These are phyloP conservation scores for Pleodorina starrii DNA, from an alignment of 139 green algal genomes.

Conservation along the genomic window DNA sequence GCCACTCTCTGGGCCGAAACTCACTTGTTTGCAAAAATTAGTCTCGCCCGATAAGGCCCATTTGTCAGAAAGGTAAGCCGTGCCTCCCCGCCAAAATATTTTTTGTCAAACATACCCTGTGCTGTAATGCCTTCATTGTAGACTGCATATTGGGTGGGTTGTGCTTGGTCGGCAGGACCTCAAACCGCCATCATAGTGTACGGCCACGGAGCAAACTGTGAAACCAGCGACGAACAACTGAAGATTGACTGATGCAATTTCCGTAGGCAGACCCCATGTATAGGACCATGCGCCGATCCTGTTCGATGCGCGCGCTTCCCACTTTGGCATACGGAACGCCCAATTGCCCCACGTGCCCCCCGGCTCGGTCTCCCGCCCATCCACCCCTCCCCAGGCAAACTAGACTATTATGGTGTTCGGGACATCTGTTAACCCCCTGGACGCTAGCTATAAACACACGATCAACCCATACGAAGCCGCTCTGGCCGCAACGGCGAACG, in stretches of 20 bases:
- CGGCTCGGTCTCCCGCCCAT: not conserved
- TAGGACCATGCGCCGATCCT: too few relatives aligned
- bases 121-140: not conserved
- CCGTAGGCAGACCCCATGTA: too few relatives aligned
- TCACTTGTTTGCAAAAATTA: not conserved
- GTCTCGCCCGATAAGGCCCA: constrained; percentile 8
- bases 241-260: too few relatives aligned
- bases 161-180: not conserved
- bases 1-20: not conserved
- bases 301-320: too few relatives aligned
- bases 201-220: too few relatives aligned
- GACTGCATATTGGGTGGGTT: not conserved
- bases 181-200: not conserved
- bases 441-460: not conserved
- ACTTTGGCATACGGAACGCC: not conserved
- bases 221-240: too few relatives aligned
- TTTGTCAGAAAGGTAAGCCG: not conserved
- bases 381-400: not conserved
- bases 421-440: not conserved
- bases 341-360: not conserved
- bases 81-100: not conserved
- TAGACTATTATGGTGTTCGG: constrained; percentile 38
- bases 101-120: not conserved
- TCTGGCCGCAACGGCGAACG: not conserved
- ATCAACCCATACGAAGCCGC: not conserved